Evolutionary conservation across 495 filamentous ascomycete species (phyloP).

Genomic region (Neurospora sp.): DNA sequence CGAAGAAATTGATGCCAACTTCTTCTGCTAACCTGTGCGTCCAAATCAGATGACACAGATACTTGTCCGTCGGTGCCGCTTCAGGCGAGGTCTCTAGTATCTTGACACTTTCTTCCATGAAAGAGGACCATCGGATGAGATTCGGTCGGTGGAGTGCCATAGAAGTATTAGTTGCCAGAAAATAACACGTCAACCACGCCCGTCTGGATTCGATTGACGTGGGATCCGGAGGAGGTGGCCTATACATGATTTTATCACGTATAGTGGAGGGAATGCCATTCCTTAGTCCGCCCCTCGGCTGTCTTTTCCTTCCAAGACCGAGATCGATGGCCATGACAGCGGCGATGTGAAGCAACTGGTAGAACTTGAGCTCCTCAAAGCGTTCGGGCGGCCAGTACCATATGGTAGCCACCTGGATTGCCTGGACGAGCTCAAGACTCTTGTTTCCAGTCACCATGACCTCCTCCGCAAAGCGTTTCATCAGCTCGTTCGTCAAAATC

Average conservation of each 20-base stretch:
- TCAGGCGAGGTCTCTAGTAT: constrained; percentile 62
- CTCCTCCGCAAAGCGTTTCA: constrained; percentile 61
- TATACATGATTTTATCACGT: constrained; percentile 39
- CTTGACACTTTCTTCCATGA: constrained; percentile 76
- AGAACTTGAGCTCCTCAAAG: constrained; percentile 83
- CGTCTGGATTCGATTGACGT: constrained; percentile 63
- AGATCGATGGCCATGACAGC: constrained; percentile 82
- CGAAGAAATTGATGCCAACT: constrained; percentile 64
- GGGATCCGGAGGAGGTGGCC: constrained; percentile 42
- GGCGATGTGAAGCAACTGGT: constrained; percentile 76
- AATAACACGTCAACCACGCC: constrained; percentile 77
- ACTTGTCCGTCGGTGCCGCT: constrained; percentile 59
- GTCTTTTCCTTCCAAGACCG: constrained; percentile 54
- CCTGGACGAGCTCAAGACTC: constrained; percentile 76
- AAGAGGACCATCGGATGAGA: constrained; percentile 68
- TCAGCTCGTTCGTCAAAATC: constrained; percentile 56
- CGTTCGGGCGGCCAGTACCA: constrained; percentile 82
- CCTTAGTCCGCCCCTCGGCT: constrained; percentile 23
- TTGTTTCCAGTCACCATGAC: constrained; percentile 72
- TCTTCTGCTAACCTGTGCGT: constrained; percentile 76
- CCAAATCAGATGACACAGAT: constrained; percentile 64
- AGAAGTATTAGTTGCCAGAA: constrained; percentile 57
- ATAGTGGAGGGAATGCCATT: constrained; percentile 30
- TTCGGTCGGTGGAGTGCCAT: constrained; percentile 76
- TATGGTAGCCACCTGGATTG: constrained; percentile 56